Evolutionary conservation across 257 asterid genomes (phyloP), one percentile per base, ranked within the genome.

Genomic region (Nicotiana attenuata): DNA sequence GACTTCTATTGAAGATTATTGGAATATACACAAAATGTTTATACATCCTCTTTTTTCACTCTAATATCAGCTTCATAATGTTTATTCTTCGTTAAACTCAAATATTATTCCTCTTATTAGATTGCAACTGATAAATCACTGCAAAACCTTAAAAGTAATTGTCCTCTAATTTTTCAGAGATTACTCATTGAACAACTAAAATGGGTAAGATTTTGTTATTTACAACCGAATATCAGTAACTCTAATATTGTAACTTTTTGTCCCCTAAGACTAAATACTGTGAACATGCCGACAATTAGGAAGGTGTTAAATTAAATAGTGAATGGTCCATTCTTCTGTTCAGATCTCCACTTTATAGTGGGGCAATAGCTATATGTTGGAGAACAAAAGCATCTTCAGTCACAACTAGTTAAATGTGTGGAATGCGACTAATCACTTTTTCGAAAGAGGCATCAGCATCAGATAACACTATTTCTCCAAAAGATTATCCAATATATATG

Each of bases 271-370:
- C 15, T 7, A 45, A 73, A 47, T 50, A 75, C 10, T 7, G 3
- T 14, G 63, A 50, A 50, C 80, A 24, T 24, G 45, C 45, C 16
- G 17, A 75, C 45, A 75, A 15, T 15, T 33, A 73, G 79, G 17
- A 50, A 50, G 26, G 26, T 75, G 63, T 50, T 5, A 69, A 10
- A 50, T 50, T 5, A 69, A 10, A 50, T 50, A 75, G 63, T 8
- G 45, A 52, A 75, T 26, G 79, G 24, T 20, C 17, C 79, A 75
- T 24, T 75, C 9, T 75, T 0, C 38, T 71, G 59, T 45, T 45
- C 26, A 71, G 60, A 71, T 71, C 22, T 71, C 78, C 60, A 71
- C 78, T 45, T 71, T 71, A 5, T 47, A 50, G 79, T 50, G 41
- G 41, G 41, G 26, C 57, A 75, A 29, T 75, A 5, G 24, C 17